Evolutionary conservation across 2,329 filamentous ascomycete species (phyloP).

Genomic region (Fusarium sp.): DNA sequence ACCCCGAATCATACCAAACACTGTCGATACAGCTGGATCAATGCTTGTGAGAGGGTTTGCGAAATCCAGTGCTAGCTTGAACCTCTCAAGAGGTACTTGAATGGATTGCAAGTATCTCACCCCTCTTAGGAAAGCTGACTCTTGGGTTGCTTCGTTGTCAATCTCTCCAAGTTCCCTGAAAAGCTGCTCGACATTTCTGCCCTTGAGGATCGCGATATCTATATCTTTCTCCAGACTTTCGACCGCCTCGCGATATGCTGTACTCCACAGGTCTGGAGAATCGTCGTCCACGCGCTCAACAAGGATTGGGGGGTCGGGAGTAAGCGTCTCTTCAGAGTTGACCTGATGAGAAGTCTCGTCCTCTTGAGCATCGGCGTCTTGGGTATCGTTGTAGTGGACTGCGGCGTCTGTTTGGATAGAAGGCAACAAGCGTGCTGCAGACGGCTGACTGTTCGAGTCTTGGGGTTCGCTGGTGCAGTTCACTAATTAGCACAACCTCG

Average conservation of each 20-base stretch:
- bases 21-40: slow-evolving; percentile 38
- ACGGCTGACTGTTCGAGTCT: no score
- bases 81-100: slow-evolving; percentile 24
- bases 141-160: slow-evolving; percentile 32
- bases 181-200: slow-evolving; percentile 40
- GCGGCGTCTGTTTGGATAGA: no score
- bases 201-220: slow-evolving; percentile 41
- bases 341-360: neutral
- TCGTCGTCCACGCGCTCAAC: neutral
- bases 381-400: no score
- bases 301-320: neutral
- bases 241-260: slow-evolving; percentile 45
- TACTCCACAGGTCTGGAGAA: slow-evolving; percentile 42
- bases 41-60: slow-evolving; percentile 34
- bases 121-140: slow-evolving; percentile 34
- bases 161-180: slow-evolving; percentile 42
- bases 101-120: slow-evolving; percentile 19
- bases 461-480: no score
- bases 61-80: slow-evolving; percentile 30
- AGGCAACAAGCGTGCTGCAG: no score
- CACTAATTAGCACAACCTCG: neutral
- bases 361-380: neutral
- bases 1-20: slow-evolving; percentile 41
- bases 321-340: neutral
- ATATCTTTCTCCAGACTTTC: slow-evolving; percentile 41